Evolutionary conservation across 805 yeast genomes (phyloP), one percentile per base, ranked within the genome.

Genomic region (Cyberlindnera mrakii): DNA sequence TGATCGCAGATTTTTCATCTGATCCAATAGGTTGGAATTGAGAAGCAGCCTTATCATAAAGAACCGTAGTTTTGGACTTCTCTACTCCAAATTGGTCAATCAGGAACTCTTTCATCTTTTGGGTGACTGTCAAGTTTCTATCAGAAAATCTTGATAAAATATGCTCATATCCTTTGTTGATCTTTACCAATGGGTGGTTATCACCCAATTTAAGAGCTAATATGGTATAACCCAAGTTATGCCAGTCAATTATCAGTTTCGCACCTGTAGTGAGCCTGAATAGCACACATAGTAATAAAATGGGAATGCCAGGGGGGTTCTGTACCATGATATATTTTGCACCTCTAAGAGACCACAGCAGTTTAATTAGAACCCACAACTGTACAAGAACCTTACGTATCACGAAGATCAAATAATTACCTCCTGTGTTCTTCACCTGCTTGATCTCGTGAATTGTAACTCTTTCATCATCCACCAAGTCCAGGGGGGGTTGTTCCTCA

Each of bases 271-370:
- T 59, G 46, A 69, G 63, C 44, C 76, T 74, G 57, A 75, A 78
- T 1, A 81, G 18, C 2, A 83, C 73, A 0, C 78, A 71, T 3
- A 90, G 66, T 0, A 85, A 75, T 14, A 93, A 63, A 3, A 88
- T 68, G 0, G 99, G 99, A 38, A 93, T 71, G 4, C 87, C 77
- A 0, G 99, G 99, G 0, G 99, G 99, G 62, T 91, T 93, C 65
- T 85, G 95, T 25, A 93, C 73, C 59, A 91, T 54, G 7, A 90
- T 70, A 54, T 70, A 87, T 47, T 81, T 77, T 17, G 86, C 76
- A 19, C 82, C 84, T 40, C 82, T 65, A 35, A 82, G 62, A 30
- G 65, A 51, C 59, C 76, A 70, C 34, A 90, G 63, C 19, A 83
- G 58, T 10, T 49, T 43, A 35, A 72, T 55, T 23, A 89, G 61